Percentiles rank a stretch among this genome's conserved stretches.
These are phyloP conservation scores for Annulohypoxylon truncatum DNA, from an alignment of 2,329 filamentous ascomycete genomes.

Conservation along the genomic window DNA sequence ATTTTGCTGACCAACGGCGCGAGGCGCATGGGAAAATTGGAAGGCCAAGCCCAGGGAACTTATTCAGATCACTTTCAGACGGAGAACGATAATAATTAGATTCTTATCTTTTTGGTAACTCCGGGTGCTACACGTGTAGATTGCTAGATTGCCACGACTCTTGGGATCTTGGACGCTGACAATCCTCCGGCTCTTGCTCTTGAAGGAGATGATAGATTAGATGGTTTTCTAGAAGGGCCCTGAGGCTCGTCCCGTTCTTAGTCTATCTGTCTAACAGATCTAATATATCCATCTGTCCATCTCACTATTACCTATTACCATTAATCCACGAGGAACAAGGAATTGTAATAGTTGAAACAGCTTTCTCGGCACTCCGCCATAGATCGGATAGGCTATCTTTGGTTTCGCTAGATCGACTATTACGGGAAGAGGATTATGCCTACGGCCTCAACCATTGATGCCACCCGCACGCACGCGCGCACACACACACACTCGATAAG, in stretches of 20 bases:
- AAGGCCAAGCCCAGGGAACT: conserved; percentile 34
- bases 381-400: conserved; percentile 8
- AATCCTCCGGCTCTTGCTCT: conserved; percentile 22
- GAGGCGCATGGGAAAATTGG: conserved; percentile 3
- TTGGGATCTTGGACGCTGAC: conserved; percentile 20
- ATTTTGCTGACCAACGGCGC: conserved; percentile 30
- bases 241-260: conserved; percentile 33
- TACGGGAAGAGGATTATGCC: conserved; percentile 2
- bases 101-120: conserved; percentile 35
- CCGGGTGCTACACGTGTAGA: conserved; percentile 23
- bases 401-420: background rate
- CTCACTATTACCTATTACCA: background rate
- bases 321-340: background rate
- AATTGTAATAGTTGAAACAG: conserved; percentile 3
- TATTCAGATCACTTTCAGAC: conserved; percentile 29
- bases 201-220: conserved; percentile 12
- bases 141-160: conserved; percentile 23
- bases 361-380: conserved; percentile 8
- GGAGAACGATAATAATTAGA: conserved; percentile 32
- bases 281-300: background rate
- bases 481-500: background rate
- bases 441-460: conserved; percentile 9
- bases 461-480: background rate
- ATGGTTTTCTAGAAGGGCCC: conserved; percentile 26
- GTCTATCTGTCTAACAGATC: conserved; percentile 4